Conservation (phyloP, 2,329 filamentous ascomycete species). For the Botryotinia convoluta region DNA sequence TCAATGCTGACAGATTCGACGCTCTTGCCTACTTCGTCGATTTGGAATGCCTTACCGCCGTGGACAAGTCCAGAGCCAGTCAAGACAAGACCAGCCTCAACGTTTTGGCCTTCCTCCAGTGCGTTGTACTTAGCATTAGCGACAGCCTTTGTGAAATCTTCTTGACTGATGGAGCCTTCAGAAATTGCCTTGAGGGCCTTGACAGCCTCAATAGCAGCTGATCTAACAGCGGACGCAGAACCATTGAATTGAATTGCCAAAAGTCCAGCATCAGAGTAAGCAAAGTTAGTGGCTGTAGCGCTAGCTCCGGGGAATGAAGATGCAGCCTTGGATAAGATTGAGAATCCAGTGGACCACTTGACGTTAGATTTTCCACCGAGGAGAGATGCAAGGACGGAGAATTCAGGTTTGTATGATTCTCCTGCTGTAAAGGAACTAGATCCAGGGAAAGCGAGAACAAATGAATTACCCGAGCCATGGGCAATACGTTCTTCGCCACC, state of each 20-base stretch:
- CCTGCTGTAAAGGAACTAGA: conserved; percentile 69
- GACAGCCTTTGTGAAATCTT: conserved; percentile 88
- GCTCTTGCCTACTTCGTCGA: conserved; percentile 73
- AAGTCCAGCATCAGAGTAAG: conserved; percentile 93
- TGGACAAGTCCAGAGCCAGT: conserved; percentile 83
- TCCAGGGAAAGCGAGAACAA: conserved; percentile 91
- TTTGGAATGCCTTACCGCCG: conserved; percentile 78
- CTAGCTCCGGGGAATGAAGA: conserved; percentile 63
- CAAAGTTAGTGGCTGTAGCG: conserved; percentile 71
- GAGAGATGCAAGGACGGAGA: conserved; percentile 80
- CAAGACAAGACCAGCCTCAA: conserved; percentile 73
- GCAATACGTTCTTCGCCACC: conserved; percentile 91
- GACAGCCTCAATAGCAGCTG: conserved; percentile 72
- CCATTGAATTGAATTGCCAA: conserved; percentile 80
- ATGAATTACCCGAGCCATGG: conserved; percentile 72
- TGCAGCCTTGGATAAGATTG: conserved; percentile 77
- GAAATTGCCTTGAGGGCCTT: conserved; percentile 80
- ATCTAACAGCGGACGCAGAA: conserved; percentile 66
- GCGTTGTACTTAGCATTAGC: conserved; percentile 92
- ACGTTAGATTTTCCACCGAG: conserved; percentile 87
- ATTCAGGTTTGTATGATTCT: conserved; percentile 81
- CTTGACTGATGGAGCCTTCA: conserved; percentile 70
- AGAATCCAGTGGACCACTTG: conserved; percentile 96
- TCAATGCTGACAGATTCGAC: conserved; percentile 80
- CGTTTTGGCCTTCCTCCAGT: conserved; percentile 76